phyloP scores from a whole-genome alignment of 2,329 filamentous ascomycete genomes.

The Aspergillus chevalieri region DNA sequence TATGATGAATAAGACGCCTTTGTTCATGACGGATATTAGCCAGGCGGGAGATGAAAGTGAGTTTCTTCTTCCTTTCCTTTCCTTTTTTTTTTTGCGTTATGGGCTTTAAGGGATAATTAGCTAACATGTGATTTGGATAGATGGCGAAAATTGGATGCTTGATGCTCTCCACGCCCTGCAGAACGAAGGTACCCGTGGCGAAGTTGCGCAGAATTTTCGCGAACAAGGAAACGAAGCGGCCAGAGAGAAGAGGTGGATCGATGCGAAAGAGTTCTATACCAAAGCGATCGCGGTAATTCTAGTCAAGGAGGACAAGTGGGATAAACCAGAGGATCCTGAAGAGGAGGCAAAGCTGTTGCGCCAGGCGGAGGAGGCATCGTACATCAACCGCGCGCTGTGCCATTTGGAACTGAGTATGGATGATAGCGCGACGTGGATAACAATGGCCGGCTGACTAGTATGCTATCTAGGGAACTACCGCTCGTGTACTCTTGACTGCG shows the following conservation, averaged over 20 bases:
- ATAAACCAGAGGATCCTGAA: constrained; percentile 47
- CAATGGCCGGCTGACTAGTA: constrained; percentile 12
- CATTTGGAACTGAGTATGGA: constrained; percentile 70
- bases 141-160: constrained; percentile 70
- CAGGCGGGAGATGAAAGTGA: constrained; percentile 51
- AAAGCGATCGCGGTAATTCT: constrained; percentile 73
- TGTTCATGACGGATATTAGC: constrained; percentile 92
- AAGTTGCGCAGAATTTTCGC: constrained; percentile 79
- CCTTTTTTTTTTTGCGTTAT: constrained; percentile 1
- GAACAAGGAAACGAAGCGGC: constrained; percentile 90
- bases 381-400: constrained; percentile 83
- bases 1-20: constrained; percentile 65
- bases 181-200: constrained; percentile 83
- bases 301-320: constrained; percentile 52
- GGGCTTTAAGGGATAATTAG: neutral
- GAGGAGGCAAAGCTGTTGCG: constrained; percentile 59
- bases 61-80: constrained; percentile 6
- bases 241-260: constrained; percentile 62
- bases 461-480: constrained; percentile 66
- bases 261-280: constrained; percentile 86
- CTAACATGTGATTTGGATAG: constrained; percentile 17
- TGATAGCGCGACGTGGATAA: neutral
- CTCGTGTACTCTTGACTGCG: constrained; percentile 78
- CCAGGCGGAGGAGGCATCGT: constrained; percentile 65
- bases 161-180: constrained; percentile 85